Evolutionary conservation across 805 yeast genomes (phyloP).

Genomic region (Candida manassasensis): DNA sequence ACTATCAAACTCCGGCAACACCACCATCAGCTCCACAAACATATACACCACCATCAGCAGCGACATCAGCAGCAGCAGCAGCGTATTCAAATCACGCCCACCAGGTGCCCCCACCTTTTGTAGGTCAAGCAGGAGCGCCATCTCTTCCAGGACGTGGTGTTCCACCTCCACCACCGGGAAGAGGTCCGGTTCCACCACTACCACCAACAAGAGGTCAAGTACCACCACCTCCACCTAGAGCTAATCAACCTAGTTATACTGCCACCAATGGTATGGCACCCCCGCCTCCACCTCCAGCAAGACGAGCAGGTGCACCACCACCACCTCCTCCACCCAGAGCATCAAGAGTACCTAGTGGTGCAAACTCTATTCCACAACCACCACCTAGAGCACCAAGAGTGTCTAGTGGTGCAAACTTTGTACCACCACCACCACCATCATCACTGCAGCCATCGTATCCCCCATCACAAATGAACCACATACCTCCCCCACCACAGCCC

Average conservation of each 20-base stretch:
- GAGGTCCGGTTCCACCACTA: constrained; percentile 12
- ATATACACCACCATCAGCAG: not conserved
- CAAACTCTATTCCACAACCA: constrained; percentile 15
- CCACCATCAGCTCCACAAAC: constrained; percentile 9
- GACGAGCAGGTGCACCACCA: constrained; percentile 16
- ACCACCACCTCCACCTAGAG: constrained; percentile 25
- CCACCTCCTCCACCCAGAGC: constrained; percentile 32
- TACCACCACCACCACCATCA: constrained; percentile 16
- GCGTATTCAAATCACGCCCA: not conserved
- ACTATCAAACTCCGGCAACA: constrained; percentile 3
- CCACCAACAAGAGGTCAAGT: constrained; percentile 15
- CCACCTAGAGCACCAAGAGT: constrained; percentile 18
- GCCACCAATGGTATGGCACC: constrained; percentile 18
- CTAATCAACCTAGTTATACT: constrained; percentile 12
- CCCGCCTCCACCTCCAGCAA: constrained; percentile 19
- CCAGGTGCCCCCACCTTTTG: not conserved
- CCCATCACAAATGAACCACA: constrained; percentile 12
- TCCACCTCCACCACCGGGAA: constrained; percentile 9
- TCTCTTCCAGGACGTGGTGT: constrained; percentile 1
- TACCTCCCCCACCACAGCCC: constrained; percentile 14
- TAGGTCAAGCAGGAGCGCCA: no score
- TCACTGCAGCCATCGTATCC: constrained; percentile 15
- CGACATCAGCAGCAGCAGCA: not conserved
- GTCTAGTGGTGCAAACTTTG: constrained; percentile 8
- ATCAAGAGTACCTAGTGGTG: constrained; percentile 11